Conservation (phyloP, 371 early-diverging fungal genomes). For the Mortierella sp. region DNA sequence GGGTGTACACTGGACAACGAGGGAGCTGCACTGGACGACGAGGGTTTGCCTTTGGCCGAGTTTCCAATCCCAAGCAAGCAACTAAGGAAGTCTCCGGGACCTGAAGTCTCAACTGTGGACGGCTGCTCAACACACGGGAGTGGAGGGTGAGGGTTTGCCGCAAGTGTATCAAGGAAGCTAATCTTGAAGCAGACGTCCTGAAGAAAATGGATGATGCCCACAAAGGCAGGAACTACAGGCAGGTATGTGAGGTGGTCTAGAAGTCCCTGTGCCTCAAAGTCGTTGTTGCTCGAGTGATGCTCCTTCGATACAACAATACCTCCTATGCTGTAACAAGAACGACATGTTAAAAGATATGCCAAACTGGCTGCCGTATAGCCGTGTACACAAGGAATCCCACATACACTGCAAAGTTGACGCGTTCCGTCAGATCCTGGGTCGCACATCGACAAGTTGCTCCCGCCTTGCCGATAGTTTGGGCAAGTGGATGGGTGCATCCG, state of each 20-base stretch:
- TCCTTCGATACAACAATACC: conserved; percentile 14
- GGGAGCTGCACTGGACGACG: neutral
- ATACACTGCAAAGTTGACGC: conserved; percentile 38
- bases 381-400: neutral
- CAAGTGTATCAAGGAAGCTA: conserved; percentile 22
- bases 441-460: conserved; percentile 18
- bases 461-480: neutral
- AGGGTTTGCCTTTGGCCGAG: no score
- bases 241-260: conserved; percentile 8
- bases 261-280: conserved; percentile 22
- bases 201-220: conserved; percentile 22
- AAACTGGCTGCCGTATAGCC: neutral
- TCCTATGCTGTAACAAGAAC: conserved; percentile 11
- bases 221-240: conserved; percentile 5
- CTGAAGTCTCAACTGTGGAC: neutral
- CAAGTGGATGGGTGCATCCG: conserved; percentile 17
- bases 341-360: neutral
- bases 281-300: neutral
- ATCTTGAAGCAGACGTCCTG: conserved; percentile 21
- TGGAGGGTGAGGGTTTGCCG: conserved; percentile 10
- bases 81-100: conserved; percentile 2
- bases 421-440: conserved; percentile 16
- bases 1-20: neutral
- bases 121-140: neutral
- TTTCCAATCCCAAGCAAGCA: no score